Conservation (phyloP, 306 rosid genomes). For the Boehmeria nivea region DNA sequence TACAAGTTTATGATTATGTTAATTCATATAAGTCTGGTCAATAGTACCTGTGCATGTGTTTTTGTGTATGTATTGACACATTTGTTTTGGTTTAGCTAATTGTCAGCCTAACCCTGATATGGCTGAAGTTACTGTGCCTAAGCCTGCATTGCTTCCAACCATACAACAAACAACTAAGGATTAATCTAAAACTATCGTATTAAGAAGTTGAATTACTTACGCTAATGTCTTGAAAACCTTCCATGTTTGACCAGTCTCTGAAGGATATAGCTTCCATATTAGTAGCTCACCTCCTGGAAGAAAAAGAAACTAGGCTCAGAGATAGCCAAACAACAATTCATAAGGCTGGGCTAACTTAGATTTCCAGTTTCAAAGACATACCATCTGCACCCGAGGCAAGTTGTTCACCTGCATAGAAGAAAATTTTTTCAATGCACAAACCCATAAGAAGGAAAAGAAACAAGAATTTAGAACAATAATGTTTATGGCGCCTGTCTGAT, state of each 20-base stretch:
- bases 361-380: slow-evolving; percentile 19
- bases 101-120: neutral
- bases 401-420: slow-evolving; percentile 56
- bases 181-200: neutral
- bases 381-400: slow-evolving; percentile 93
- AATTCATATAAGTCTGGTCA: no score
- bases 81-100: neutral
- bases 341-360: slow-evolving; percentile 2
- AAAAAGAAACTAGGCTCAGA: neutral
- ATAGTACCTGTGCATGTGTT: no score
- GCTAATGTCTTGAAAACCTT: slow-evolving; percentile 71
- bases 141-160: neutral
- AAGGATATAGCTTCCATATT: slow-evolving; percentile 64
- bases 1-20: no score
- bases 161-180: neutral
- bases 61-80: no score
- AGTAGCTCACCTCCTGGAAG: slow-evolving; percentile 70
- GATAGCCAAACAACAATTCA: slow-evolving; percentile 1
- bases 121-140: neutral
- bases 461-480: neutral
- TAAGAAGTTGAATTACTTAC: slow-evolving; percentile 34
- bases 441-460: neutral
- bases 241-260: slow-evolving; percentile 67
- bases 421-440: slow-evolving; percentile 4
- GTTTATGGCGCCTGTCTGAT: no score